Evolutionary conservation across 352 stramenopile genomes (phyloP).

Genomic region (Elongisporangium undulatum): DNA sequence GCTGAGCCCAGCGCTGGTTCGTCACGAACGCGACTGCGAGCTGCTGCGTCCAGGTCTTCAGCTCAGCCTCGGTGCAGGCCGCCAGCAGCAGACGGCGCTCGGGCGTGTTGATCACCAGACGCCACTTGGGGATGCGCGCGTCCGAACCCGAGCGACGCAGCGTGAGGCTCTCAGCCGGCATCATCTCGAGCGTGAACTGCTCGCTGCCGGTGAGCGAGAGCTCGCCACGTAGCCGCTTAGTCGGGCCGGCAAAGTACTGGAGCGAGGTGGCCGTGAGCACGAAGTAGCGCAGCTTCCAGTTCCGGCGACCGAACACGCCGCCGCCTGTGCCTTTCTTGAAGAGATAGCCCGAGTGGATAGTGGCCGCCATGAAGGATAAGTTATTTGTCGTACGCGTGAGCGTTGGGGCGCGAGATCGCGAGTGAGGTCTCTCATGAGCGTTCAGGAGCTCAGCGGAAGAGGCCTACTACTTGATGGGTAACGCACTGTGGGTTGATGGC

Average conservation of each 20-base stretch:
- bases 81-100: slow-evolving; percentile 30
- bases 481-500: background rate
- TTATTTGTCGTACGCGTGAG: background rate
- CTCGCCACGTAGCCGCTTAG: slow-evolving; percentile 27
- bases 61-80: slow-evolving; percentile 31
- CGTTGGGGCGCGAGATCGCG: background rate
- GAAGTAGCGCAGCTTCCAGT: slow-evolving; percentile 56
- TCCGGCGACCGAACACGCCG: slow-evolving; percentile 31
- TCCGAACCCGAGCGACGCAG: slow-evolving; percentile 13
- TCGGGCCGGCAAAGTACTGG: slow-evolving; percentile 29
- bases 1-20: slow-evolving; percentile 1
- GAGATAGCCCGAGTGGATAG: slow-evolving; percentile 29
- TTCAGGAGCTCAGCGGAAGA: too few species aligned
- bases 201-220: slow-evolving; percentile 23
- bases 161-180: slow-evolving; percentile 39
- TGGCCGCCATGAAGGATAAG: background rate
- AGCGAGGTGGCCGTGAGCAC: slow-evolving; percentile 30
- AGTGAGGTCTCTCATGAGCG: background rate
- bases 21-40: slow-evolving; percentile 24
- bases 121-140: slow-evolving; percentile 44
- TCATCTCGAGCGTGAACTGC: slow-evolving; percentile 30
- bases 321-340: slow-evolving; percentile 49
- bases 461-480: background rate
- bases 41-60: slow-evolving; percentile 43
- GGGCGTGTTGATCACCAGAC: slow-evolving; percentile 31